A percentile compares a stretch with the other conserved stretches of the same genome.
These are phyloP conservation scores for Ashbya aceris DNA, from an alignment of 1,139 yeast species.

Conservation along the genomic window DNA sequence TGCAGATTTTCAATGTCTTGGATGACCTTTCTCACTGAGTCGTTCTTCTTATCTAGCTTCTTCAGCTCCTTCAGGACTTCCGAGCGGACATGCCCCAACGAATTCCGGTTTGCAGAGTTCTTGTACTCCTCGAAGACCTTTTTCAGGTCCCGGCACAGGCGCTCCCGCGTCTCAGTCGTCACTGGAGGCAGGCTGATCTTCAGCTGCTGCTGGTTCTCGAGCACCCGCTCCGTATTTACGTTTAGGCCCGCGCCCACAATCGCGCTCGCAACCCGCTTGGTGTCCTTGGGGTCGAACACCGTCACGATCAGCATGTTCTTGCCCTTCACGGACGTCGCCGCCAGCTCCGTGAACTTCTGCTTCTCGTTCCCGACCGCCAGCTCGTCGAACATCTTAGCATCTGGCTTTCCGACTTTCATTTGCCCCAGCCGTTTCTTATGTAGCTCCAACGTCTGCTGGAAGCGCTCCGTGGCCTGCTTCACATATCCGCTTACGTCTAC, in stretches of 20 bases:
- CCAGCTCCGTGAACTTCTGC: slow-evolving; percentile 51
- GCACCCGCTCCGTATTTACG: slow-evolving; percentile 70
- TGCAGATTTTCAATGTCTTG: slow-evolving; percentile 58
- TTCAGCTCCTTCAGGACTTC: slow-evolving; percentile 52
- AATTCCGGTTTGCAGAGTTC: slow-evolving; percentile 42
- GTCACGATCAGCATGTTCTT: slow-evolving; percentile 60
- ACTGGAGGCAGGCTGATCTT: slow-evolving; percentile 69
- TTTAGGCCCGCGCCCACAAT: slow-evolving; percentile 61
- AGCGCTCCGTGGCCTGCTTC: slow-evolving; percentile 37
- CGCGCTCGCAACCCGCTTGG: slow-evolving; percentile 59
- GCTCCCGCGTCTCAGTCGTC: slow-evolving; percentile 58
- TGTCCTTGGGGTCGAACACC: slow-evolving; percentile 71
- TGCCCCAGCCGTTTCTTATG: slow-evolving; percentile 52
- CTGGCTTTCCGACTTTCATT: slow-evolving; percentile 57
- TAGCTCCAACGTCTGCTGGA: slow-evolving; percentile 40
- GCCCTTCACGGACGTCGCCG: slow-evolving; percentile 70
- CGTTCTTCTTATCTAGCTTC: slow-evolving; percentile 46
- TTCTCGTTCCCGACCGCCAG: slow-evolving; percentile 43
- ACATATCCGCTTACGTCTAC: slow-evolving; percentile 31
- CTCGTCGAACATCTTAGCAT: slow-evolving; percentile 56
- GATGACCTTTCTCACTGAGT: slow-evolving; percentile 43
- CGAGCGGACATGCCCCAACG: slow-evolving; percentile 55
- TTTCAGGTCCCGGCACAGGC: slow-evolving; percentile 51
- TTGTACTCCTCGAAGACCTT: slow-evolving; percentile 55
- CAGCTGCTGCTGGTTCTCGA: slow-evolving; percentile 61